Base-by-base conservation (phyloP, 768 basidiomycete species). In the Boletus speciosus region DNA sequence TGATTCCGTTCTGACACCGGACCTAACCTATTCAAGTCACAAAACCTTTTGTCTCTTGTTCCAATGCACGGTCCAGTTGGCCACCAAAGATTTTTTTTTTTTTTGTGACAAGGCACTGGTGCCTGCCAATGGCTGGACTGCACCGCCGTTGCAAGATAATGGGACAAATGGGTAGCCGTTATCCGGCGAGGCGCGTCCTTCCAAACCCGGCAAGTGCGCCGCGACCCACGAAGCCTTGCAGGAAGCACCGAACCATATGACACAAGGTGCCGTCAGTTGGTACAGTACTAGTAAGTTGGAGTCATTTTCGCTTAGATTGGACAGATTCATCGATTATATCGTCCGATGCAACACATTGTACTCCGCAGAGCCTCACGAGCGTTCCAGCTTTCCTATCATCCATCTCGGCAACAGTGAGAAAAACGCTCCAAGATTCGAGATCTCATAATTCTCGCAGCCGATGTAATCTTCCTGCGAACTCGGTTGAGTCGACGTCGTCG, bases 141-240 rank as follows among this genome's bases (percentile, higher is more conserved):
- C 27, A 5, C n/a, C 40, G 34, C 29, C 23, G 23, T 23, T 31
- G 8, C 29, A 31, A 27, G 27, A 9, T 40, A 57, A 58, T 52
- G 51, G 61, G 52, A 57, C 58, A 15, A 36, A 21, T 1, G 23
- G 23, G 46, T 57, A 59, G 45, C 67, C 67, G 62, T 53, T 42
- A 59, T 35, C 66, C 67, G 66, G 67, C 56, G 42, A 29, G 54
- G 56, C 51, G 52, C 54, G 19, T 19, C 11, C 41, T 63, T 54
- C 66, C 64, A 45, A 54, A 31, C 58, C 46, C 35, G 65, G 63
- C 55, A 60, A 45, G 43, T 48, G 51, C 52, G 61, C 52, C 56
- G 36, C 47, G 25, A 47, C n/a, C 51, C 57, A 67, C 65, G 55
- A 52, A 62, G 54, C 43, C 47, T 44, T 14, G 23, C 53, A 57